A percentile compares a stretch with the other conserved stretches of the same genome.
phyloP scores from a whole-genome alignment of 768 basidiomycete species.

The Suillus subalutaceus region DNA sequence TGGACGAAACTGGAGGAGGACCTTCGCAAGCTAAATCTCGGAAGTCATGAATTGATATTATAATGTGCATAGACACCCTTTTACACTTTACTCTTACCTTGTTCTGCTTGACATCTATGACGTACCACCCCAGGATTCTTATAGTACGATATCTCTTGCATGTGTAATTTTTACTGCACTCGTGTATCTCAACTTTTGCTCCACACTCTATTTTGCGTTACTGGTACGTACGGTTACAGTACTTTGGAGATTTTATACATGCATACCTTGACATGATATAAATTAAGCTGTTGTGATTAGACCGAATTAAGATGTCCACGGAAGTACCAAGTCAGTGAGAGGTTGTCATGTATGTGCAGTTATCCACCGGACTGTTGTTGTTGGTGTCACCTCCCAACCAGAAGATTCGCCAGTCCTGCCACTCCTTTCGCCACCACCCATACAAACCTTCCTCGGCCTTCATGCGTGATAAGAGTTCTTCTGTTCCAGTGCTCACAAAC shows the following conservation, averaged over 20 bases:
- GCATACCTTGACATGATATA: background rate
- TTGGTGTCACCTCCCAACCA: constrained; percentile 71
- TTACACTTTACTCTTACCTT: constrained; percentile 15
- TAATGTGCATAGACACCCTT: constrained; percentile 15
- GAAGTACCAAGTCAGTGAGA: background rate
- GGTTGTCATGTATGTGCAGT: constrained; percentile 18
- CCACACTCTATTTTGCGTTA: background rate
- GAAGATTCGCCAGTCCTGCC: constrained; percentile 78
- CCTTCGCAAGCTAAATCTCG: constrained; percentile 10
- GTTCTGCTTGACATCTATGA: constrained; percentile 23
- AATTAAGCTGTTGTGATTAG: constrained; percentile 2
- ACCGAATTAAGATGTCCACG: constrained; percentile 6
- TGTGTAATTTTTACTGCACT: constrained; percentile 31
- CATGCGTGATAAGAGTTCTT: constrained; percentile 49
- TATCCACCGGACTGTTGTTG: constrained; percentile 25
- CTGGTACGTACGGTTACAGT: background rate
- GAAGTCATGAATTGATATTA: constrained; percentile 8
- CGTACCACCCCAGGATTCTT: constrained; percentile 20
- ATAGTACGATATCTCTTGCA: constrained; percentile 29
- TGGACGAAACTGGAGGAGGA: constrained; percentile 31
- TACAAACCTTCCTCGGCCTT: constrained; percentile 69
- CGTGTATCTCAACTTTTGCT: constrained; percentile 20
- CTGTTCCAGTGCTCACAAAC: constrained; percentile 53
- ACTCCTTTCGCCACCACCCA: constrained; percentile 75
- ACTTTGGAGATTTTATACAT: background rate